Conservation (phyloP, 2,329 filamentous ascomycete species). For the Alternaria sp. region DNA sequence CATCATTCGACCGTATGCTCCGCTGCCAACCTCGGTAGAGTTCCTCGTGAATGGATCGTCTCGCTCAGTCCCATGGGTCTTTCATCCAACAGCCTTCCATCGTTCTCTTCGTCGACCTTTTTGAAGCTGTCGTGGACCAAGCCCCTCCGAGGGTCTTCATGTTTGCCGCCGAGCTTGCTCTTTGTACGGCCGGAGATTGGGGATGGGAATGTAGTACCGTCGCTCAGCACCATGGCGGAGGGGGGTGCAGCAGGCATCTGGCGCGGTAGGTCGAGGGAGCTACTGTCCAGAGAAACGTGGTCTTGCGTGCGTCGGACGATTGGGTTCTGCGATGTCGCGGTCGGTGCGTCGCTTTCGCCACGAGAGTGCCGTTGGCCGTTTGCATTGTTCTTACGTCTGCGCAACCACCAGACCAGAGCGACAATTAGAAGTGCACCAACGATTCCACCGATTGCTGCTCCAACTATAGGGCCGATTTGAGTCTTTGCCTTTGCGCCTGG, state of each 20-base stretch:
- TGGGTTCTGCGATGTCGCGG: constrained; percentile 4
- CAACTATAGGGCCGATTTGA: constrained; percentile 11
- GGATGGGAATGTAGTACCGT: constrained; percentile 12
- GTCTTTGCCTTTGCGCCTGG: constrained; percentile 11
- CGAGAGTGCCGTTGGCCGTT: constrained; percentile 1
- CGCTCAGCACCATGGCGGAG: neutral
- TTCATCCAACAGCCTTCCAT: constrained; percentile 25
- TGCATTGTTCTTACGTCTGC: constrained; percentile 4
- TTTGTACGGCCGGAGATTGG: constrained; percentile 1
- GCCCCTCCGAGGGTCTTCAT: constrained; percentile 15
- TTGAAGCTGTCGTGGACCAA: constrained; percentile 16
- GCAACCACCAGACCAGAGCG: constrained; percentile 8
- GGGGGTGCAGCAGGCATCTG: constrained; percentile 8
- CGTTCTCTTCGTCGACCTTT: constrained; percentile 20
- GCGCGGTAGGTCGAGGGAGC: constrained; percentile 14
- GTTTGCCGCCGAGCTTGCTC: neutral
- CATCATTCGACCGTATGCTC: constrained; percentile 17
- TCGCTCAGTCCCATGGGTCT: constrained; percentile 23
- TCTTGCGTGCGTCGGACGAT: constrained; percentile 1
- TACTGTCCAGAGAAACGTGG: constrained; percentile 9
- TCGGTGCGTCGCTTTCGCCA: constrained; percentile 11
- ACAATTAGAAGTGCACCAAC: constrained; percentile 17
- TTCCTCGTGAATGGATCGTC: constrained; percentile 22
- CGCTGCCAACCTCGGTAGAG: constrained; percentile 18
- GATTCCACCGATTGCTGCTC: constrained; percentile 10